Conservation (phyloP, 305 asterid species). For the Coffea humblotiana region DNA sequence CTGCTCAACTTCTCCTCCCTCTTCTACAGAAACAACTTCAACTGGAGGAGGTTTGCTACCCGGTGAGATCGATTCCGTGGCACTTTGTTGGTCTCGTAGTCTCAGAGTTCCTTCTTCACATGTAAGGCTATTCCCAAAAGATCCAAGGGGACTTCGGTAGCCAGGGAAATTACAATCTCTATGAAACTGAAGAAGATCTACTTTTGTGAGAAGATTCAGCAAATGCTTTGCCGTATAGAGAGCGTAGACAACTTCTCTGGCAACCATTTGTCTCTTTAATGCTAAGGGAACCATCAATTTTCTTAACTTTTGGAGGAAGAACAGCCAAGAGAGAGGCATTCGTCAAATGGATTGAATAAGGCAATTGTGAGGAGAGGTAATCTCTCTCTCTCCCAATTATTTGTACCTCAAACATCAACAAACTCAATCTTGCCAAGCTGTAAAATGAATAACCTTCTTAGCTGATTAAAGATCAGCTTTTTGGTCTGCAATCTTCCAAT, state of each 20-base stretch:
- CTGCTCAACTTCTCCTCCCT: conserved; percentile 93
- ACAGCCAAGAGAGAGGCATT: conserved; percentile 54
- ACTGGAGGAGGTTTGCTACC: conserved; percentile 79
- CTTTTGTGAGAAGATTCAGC: conserved; percentile 64
- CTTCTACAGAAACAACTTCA: conserved; percentile 56
- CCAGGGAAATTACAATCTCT: conserved; percentile 60
- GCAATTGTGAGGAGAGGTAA: conserved; percentile 61
- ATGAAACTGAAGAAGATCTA: conserved; percentile 57
- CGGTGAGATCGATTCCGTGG: conserved; percentile 63
- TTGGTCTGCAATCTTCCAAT: conserved; percentile 56
- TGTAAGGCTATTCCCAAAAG: conserved; percentile 70
- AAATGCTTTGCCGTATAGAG: conserved; percentile 53
- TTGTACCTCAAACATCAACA: conserved; percentile 45
- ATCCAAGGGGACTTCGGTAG: conserved; percentile 85
- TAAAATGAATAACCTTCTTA: conserved; percentile 43
- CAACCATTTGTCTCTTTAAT: conserved; percentile 45
- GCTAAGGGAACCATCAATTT: conserved; percentile 37
- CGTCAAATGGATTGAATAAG: conserved; percentile 64
- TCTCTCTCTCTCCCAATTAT: conserved; percentile 62
- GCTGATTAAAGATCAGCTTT: conserved; percentile 66
- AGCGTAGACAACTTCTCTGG: conserved; percentile 50
- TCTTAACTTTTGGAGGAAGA: conserved; percentile 57
- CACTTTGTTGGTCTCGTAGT: conserved; percentile 65
- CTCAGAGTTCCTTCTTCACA: conserved; percentile 57
- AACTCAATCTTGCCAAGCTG: conserved; percentile 63